phyloP scores from a whole-genome alignment of 2,329 filamentous ascomycete species.

The Cladosporium sp. region DNA sequence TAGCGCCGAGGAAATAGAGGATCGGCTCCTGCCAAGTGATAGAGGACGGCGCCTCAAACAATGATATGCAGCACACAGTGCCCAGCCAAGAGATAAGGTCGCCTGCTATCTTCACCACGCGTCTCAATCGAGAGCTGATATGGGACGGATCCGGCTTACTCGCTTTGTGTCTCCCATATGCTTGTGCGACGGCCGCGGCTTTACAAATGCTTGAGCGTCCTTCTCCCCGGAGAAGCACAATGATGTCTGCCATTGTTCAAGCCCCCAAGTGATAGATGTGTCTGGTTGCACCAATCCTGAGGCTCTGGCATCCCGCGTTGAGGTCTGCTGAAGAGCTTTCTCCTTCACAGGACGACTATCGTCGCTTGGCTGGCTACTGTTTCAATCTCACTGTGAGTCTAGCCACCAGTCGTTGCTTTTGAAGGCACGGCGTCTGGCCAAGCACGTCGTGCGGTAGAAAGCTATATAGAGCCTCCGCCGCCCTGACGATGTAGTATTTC shows the following conservation, averaged over 20 bases:
- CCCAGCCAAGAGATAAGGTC: constrained; percentile 8
- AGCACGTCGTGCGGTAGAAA: not conserved
- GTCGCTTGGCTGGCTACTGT: not conserved
- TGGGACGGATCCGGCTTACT: not conserved
- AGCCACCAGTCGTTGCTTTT: not conserved
- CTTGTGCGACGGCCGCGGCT: not conserved
- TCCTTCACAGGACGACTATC: not conserved
- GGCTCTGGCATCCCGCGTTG: not conserved
- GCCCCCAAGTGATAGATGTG: constrained; percentile 8
- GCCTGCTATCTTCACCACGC: not conserved
- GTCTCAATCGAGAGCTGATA: not conserved
- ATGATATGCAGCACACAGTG: not conserved
- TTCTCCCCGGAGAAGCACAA: constrained; percentile 10
- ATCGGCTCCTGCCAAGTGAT: constrained; percentile 2
- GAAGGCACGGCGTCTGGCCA: not conserved
- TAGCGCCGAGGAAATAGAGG: not conserved
- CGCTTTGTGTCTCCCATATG: not conserved
- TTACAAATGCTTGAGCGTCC: constrained; percentile 1
- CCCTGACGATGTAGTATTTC: not conserved
- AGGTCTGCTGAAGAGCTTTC: not conserved
- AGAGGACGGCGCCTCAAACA: constrained; percentile 4
- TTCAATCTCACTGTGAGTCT: not conserved
- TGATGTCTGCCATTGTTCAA: not conserved
- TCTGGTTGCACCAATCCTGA: not conserved
- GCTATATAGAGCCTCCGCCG: not conserved